These are phyloP conservation scores for Acanthamoeba rhysodes DNA, from an alignment of 208 protist species.

Conservation along the genomic window DNA sequence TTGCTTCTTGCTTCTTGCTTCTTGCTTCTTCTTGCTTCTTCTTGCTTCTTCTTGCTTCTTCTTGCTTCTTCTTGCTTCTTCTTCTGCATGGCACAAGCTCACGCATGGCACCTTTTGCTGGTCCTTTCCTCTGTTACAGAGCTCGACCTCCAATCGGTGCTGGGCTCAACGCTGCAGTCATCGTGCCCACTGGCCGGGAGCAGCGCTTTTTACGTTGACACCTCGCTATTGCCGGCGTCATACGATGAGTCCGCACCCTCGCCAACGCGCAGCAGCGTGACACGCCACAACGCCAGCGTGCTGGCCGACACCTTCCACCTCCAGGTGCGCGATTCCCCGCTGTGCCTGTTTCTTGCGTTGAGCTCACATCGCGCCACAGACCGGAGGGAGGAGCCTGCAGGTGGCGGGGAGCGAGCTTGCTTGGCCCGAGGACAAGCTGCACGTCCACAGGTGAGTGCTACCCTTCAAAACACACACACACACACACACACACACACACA, in stretches of 20 bases:
- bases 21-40: too few species aligned
- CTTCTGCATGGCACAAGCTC: neutral
- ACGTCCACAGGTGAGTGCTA: neutral
- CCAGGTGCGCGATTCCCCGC: neutral
- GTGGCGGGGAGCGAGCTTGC: neutral
- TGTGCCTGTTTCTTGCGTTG: neutral
- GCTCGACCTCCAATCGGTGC: conserved; percentile 19
- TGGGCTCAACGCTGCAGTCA: neutral
- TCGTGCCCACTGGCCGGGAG: conserved; percentile 36
- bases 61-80: too few species aligned
- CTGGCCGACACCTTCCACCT: neutral
- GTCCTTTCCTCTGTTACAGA: neutral
- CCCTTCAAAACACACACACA: neutral
- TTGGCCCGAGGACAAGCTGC: conserved; percentile 43
- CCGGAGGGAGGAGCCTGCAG: neutral
- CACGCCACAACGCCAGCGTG: neutral
- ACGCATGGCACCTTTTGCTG: too few species aligned
- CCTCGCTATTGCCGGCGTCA: neutral
- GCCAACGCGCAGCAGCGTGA: neutral
- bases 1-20: too few species aligned
- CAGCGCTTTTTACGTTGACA: conserved; percentile 43
- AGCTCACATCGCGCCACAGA: neutral
- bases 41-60: too few species aligned
- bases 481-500: too few species aligned
- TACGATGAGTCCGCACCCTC: neutral